Conservation (phyloP, 1,139 yeast genomes). For the Taiozyma sp. region DNA sequence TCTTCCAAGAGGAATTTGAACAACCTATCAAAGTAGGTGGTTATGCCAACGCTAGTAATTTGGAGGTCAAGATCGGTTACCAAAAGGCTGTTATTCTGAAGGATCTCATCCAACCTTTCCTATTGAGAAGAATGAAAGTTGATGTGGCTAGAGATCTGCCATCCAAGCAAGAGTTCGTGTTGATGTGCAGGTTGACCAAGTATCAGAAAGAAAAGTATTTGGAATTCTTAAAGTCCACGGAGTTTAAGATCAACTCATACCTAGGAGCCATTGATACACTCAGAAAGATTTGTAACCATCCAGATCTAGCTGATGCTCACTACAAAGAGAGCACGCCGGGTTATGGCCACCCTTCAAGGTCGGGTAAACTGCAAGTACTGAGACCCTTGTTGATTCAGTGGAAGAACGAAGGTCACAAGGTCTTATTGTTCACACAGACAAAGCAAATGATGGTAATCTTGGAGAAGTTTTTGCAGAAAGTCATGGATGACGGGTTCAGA, state of each 20-base stretch:
- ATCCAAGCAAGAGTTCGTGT: constrained; percentile 86
- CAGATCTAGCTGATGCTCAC: constrained; percentile 71
- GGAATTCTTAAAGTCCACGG: constrained; percentile 70
- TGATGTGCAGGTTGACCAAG: constrained; percentile 80
- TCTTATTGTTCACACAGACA: constrained; percentile 83
- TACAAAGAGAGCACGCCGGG: constrained; percentile 35
- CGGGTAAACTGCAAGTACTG: constrained; percentile 91
- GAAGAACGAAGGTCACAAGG: constrained; percentile 72
- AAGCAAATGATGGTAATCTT: constrained; percentile 89
- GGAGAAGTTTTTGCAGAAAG: constrained; percentile 55
- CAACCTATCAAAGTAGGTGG: constrained; percentile 97
- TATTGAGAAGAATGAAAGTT: constrained; percentile 77
- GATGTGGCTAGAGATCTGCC: constrained; percentile 98
- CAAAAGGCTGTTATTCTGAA: constrained; percentile 91
- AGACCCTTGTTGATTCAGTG: constrained; percentile 70
- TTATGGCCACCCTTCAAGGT: constrained; percentile 63
- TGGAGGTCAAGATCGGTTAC: constrained; percentile 94
- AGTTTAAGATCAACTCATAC: constrained; percentile 71
- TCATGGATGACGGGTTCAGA: constrained; percentile 32
- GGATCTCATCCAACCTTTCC: constrained; percentile 84
- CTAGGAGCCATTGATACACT: constrained; percentile 85
- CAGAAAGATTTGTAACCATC: constrained; percentile 93
- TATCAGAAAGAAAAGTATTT: constrained; percentile 71
- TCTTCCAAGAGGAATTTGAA: constrained; percentile 88
- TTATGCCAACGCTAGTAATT: constrained; percentile 92